Evolutionary conservation across 2,329 filamentous ascomycete genomes (phyloP).

Genomic region (Pseudogymnoascus sp.): DNA sequence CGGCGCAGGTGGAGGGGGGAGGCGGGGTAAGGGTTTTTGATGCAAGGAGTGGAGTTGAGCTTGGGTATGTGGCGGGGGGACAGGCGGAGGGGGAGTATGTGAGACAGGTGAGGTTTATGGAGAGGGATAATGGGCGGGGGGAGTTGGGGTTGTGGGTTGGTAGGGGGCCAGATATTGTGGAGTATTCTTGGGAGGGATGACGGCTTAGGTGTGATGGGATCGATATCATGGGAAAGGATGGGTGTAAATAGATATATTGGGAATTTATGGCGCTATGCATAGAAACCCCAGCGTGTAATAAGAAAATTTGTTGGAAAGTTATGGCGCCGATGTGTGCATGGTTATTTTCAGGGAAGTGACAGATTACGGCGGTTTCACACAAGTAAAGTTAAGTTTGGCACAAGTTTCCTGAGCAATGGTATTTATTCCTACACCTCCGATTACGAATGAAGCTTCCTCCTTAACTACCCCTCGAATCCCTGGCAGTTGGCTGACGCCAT

Average conservation of each 20-base stretch:
- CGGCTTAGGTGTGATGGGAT: too few relatives aligned
- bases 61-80: not conserved
- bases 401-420: not conserved
- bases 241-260: too few relatives aligned
- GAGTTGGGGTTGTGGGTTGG: not conserved
- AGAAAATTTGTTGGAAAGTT: too few relatives aligned
- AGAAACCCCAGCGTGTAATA: too few relatives aligned
- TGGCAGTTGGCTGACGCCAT: not conserved
- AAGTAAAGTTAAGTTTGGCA: not conserved
- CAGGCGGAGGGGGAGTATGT: not conserved
- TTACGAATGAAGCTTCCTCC: not conserved
- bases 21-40: conserved; percentile 5
- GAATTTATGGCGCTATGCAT: too few relatives aligned
- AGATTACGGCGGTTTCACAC: not conserved
- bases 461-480: not conserved
- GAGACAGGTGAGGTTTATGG: not conserved
- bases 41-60: not conserved
- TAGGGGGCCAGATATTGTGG: not conserved
- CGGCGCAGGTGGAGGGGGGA: conserved; percentile 40
- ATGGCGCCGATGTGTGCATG: too few relatives aligned
- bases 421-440: not conserved
- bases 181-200: not conserved
- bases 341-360: not conserved
- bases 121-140: not conserved
- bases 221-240: too few relatives aligned